Evolutionary conservation across 2,329 filamentous ascomycete genomes (phyloP), one percentile per base, ranked within the genome.

Genomic region (Ophiobolus disseminans): DNA sequence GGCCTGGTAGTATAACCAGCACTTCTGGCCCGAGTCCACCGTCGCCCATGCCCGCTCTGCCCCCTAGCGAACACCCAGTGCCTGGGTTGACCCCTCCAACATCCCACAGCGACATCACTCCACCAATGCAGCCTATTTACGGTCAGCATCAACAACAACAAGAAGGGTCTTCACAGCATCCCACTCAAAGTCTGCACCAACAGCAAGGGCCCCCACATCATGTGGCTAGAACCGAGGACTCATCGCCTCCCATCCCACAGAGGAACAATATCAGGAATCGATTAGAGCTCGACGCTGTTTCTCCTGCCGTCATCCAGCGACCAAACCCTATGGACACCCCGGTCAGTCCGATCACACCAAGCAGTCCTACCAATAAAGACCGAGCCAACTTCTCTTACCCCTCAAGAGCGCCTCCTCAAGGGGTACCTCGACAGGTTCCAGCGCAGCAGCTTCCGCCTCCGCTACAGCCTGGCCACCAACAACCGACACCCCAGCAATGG

Each of bases 331-430:
- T 69, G 51, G 60, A 59, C 5, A 53, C 60, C 10, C 45, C 57
- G 5, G 57, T 59, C 19, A 63, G 62, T 11, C 63, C 62, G 3
- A 49, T 68, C 2, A 66, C 55, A 11, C 67, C 68, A 5, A 48
- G 54, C 8, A 69, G 66, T 44, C 66, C 69, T n/a, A 26, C 36
- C 1, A 8, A 54, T 54, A n/a, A n/a, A n/a, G n/a, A n/a, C n/a
- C 2, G 55, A 16, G 63, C 63, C 5, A 71, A 73, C 46, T 73
- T 73, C 47, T 73, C 69, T 0, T 73, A 73, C 35, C 69, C 69
- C 16, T 60, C 64, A 9, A 50, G 69, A 47, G 55, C 62, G 38
- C 68, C 67, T 5, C 69, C 69, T 13, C 54, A 61, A 36, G 68
- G 69, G 11, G 61, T 67, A 5, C 66, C 69, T 10, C 61, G 65